Conservation (phyloP, 1,284 basidiomycete genomes). For the Hypsizygus ulmarius region DNA sequence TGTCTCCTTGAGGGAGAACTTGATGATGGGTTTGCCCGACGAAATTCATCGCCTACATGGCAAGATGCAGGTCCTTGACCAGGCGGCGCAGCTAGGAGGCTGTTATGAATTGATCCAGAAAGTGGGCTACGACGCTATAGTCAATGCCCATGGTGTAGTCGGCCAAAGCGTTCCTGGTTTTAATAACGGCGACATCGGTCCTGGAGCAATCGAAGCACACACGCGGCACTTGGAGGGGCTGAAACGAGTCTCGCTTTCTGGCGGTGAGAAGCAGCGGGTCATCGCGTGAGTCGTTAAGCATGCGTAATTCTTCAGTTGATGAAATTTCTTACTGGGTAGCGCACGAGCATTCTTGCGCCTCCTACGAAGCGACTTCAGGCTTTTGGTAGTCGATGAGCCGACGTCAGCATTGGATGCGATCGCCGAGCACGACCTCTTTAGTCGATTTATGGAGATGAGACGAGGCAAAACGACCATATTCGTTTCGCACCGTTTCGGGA, state of each 20-base stretch:
- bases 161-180: constrained; percentile 23
- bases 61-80: constrained; percentile 22
- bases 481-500: constrained; percentile 2
- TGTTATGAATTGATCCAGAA: constrained; percentile 32
- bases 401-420: not conserved
- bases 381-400: constrained; percentile 5
- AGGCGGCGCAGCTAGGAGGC: constrained; percentile 36
- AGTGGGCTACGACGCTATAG: constrained; percentile 31
- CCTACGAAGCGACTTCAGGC: constrained; percentile 21
- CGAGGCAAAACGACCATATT: not conserved
- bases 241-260: constrained; percentile 27
- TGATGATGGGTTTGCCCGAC: constrained; percentile 28
- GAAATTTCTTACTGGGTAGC: constrained; percentile 21
- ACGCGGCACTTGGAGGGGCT: constrained; percentile 13
- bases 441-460: not conserved
- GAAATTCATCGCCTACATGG: not conserved
- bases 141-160: constrained; percentile 29
- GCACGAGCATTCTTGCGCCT: constrained; percentile 40
- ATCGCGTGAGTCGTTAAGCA: constrained; percentile 36
- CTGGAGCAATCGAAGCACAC: constrained; percentile 21
- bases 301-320: too few relatives aligned
- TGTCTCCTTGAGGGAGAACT: constrained; percentile 40
- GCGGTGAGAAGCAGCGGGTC: constrained; percentile 44
- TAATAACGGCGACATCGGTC: constrained; percentile 21
- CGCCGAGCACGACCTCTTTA: not conserved